Evolutionary conservation across 352 stramenopile genomes (phyloP), one percentile per base, ranked within the genome.

Genomic region (Phytophthora hybrid): DNA sequence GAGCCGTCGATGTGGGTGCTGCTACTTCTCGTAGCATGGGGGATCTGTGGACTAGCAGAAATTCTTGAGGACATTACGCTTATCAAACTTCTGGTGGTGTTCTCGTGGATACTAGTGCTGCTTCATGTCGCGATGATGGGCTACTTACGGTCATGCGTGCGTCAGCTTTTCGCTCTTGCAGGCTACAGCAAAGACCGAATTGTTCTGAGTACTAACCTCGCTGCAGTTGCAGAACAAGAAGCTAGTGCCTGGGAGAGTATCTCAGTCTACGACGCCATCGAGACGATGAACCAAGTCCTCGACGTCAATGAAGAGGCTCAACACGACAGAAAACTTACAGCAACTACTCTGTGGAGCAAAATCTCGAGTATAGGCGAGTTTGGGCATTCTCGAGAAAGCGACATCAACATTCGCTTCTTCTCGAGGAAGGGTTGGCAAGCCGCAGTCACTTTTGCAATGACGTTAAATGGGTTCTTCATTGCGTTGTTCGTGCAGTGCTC

Each of bases 381-480:
- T 18, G 37, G 37, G 5, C 37, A 11, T 11, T 62, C 54, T 56
- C 44, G 29, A 71, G 54, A 53, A 16, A 46, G 31, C 83, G 32
- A 39, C 37, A 62, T 76, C 32, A 39, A 58, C 1, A 69, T 85
- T 39, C 80, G 71, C 29, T 90, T 77, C 59, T 82, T 90, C 60
- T 93, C 83, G 0, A 70, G 74, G 14, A 87, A 87, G 41, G 62
- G 71, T 9, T 89, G 84, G 83, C 84, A 92, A 37, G 83, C 90
- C 63, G 18, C 76, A 3, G 75, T 93, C 41, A 85, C 87, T 56
- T 31, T 74, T 1, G 32, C 89, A 16, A 57, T 92, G 26, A 85
- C 89, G 49, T 60, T 93, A 9, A 93, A 93, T 61, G 86, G 76
- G 0, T 83, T 93, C 58, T 91, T 87, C 74, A 39, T 79, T 4